Evolutionary conservation across 106 monocot genomes (phyloP).

Genomic region (Xerophyta viscosa): DNA sequence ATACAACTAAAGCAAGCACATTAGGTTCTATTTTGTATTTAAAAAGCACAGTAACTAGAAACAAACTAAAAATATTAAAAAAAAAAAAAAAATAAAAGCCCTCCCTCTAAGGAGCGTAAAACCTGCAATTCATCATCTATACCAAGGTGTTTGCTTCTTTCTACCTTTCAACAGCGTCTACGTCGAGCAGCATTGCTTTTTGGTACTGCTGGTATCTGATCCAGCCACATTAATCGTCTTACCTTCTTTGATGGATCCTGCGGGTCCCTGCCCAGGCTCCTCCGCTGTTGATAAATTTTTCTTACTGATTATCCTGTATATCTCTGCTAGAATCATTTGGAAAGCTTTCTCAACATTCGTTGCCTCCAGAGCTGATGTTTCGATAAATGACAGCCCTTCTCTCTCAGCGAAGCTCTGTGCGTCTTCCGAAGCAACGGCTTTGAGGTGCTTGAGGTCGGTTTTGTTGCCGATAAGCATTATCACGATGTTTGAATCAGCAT

Average conservation of each 20-base stretch:
- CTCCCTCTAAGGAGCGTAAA: too few species aligned
- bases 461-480: slow-evolving; percentile 49
- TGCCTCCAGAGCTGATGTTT: slow-evolving; percentile 40
- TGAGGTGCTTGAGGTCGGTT: slow-evolving; percentile 44
- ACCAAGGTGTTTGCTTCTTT: too few species aligned
- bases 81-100: too few species aligned
- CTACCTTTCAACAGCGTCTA: too few species aligned
- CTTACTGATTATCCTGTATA: slow-evolving; percentile 42
- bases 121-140: too few species aligned
- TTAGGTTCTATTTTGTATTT: too few species aligned
- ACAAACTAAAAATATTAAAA: too few species aligned
- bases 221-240: slow-evolving; percentile 27
- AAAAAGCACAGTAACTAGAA: too few species aligned
- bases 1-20: too few species aligned
- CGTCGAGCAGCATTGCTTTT: slow-evolving; percentile 31
- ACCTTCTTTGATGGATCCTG: slow-evolving; percentile 25
- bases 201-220: slow-evolving; percentile 12
- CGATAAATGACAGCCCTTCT: slow-evolving; percentile 37
- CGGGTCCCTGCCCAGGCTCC: slow-evolving; percentile 1
- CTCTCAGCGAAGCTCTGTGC: slow-evolving; percentile 41
- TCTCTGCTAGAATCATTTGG: slow-evolving; percentile 31
- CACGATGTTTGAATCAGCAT: slow-evolving; percentile 42
- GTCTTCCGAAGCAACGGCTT: slow-evolving; percentile 34
- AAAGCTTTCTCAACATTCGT: slow-evolving; percentile 43
- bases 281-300: slow-evolving; percentile 25